Evolutionary conservation across 371 early-diverging fungal species (phyloP).

Genomic region (Chytridium lagenaria): DNA sequence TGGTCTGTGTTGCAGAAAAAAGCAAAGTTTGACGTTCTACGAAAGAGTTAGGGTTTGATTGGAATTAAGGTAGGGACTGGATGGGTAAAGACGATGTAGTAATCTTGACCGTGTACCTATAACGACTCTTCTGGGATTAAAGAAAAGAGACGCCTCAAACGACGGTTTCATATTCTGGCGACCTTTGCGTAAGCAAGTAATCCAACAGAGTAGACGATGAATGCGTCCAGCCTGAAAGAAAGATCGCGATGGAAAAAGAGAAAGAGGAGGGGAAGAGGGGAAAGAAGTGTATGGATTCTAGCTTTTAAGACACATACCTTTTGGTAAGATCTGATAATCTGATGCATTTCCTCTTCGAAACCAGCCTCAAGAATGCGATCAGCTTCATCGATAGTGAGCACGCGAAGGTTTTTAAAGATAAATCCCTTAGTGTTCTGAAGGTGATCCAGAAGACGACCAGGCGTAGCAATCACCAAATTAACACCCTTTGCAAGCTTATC

Average conservation of each 20-base stretch:
- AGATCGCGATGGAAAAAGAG: not conserved
- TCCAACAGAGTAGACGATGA: not conserved
- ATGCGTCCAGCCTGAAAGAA: not conserved
- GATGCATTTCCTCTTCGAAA: slow-evolving; percentile 98
- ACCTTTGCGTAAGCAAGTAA: not conserved
- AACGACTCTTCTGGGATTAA: slow-evolving; percentile 15
- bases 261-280: not conserved
- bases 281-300: not conserved
- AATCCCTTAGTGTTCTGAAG: slow-evolving; percentile 94
- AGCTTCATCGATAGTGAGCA: slow-evolving; percentile 97
- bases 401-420: slow-evolving; percentile 86
- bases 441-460: slow-evolving; percentile 97
- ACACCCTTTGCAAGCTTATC: slow-evolving; percentile 93
- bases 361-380: slow-evolving; percentile 98
- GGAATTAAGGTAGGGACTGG: not conserved
- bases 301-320: slow-evolving; percentile 45
- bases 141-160: slow-evolving; percentile 36
- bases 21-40: slow-evolving; percentile 93
- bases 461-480: slow-evolving; percentile 96
- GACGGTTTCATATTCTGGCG: slow-evolving; percentile 21
- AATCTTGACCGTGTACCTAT: slow-evolving; percentile 35
- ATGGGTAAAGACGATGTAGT: slow-evolving; percentile 6
- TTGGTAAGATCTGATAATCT: slow-evolving; percentile 89
- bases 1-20: slow-evolving; percentile 98
- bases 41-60: slow-evolving; percentile 31